Base-by-base conservation (phyloP, 768 basidiomycete species). In the Sistotremastrum suecicum region DNA sequence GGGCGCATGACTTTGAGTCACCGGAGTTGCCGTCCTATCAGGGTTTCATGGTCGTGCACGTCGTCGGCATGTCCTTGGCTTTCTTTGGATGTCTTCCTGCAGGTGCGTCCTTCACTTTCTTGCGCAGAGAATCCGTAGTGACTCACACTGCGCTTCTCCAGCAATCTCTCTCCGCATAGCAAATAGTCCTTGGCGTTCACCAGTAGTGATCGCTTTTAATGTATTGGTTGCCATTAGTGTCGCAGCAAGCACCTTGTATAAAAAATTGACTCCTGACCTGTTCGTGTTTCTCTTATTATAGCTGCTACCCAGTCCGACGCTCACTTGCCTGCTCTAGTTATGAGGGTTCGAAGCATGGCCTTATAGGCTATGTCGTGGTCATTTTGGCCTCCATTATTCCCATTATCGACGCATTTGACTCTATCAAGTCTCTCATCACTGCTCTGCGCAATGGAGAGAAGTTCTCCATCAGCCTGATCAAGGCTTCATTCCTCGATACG, bases 61-160 rank as follows among this genome's bases (percentile, higher is more conserved):
- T 69, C n/a, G 45, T 79, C 4, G 73, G 76, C 53, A 84, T 90
- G 80, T 66, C 63, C 46, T 58, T 81, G 2, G 89, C 88, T 10
- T 94, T 88, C 63, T 90, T 95, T 55, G 71, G 77, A 9, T 75
- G 78, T 8, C 70, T 95, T 20, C 92, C 91, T 20, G 69, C 79
- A 39, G 78, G 90, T 91, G 58, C 55, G 76, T 59, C 34, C 35
- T 33, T 31, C 44, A 34, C 41, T 41, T 47, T 30, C 38, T 39
- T 36, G 39, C 9, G n/a, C 43, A 12, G 46, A 40, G 29, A 28
- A 40, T 44, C 39, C 41, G 12, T 39, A 33, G 33, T 39, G 12
- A 45, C 47, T 5, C 33, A 45, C 32, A 37, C 5, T 36, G 47
- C 48, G 31, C 20, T 33, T 44, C 34, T 44, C 36, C 56, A 94